Percentiles rank a stretch among this genome's conserved stretches.
Evolutionary conservation across 345 rosid genomes (phyloP).

Genomic region (Dimocarpus longan): DNA sequence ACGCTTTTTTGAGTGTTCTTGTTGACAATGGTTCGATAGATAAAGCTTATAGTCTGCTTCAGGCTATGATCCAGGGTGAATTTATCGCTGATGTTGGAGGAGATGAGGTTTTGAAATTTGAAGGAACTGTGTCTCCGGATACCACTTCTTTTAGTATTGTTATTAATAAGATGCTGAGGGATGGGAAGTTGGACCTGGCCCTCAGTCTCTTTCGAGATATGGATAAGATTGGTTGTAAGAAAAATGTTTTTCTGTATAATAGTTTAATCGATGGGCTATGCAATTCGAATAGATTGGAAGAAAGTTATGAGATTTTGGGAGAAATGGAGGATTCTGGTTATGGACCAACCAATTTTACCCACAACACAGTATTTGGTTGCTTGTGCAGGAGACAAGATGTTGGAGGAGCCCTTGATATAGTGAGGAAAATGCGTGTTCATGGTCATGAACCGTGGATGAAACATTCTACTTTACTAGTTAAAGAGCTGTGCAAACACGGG

Average conservation of each 20-base stretch:
- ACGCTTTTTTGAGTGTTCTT: conserved; percentile 46
- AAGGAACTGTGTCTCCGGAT: conserved; percentile 42
- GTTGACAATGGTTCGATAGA: conserved; percentile 38
- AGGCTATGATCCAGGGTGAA: conserved; percentile 39
- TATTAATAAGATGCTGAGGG: conserved; percentile 51
- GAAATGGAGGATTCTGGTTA: conserved; percentile 61
- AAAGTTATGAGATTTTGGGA: conserved; percentile 54
- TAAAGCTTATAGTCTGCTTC: conserved; percentile 59
- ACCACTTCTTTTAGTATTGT: conserved; percentile 48
- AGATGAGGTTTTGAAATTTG: conserved; percentile 35
- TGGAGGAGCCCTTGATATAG: conserved; percentile 56
- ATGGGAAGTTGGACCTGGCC: conserved; percentile 61
- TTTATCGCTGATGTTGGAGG: conserved; percentile 30
- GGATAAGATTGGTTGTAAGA: conserved; percentile 45
- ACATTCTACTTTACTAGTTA: conserved; percentile 66
- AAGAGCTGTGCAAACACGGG: conserved; percentile 54
- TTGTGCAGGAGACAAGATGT: conserved; percentile 63
- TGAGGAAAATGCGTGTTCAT: conserved; percentile 68
- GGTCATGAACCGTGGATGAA: conserved; percentile 87
- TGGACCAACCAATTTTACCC: conserved; percentile 68
- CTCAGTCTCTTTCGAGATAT: conserved; percentile 56
- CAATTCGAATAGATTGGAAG: conserved; percentile 64
- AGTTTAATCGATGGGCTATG: conserved; percentile 64
- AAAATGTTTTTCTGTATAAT: conserved; percentile 49
- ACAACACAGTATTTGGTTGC: conserved; percentile 69